Base-by-base conservation (phyloP, 208 protist species). In the Trypanosomatidae sp. region DNA sequence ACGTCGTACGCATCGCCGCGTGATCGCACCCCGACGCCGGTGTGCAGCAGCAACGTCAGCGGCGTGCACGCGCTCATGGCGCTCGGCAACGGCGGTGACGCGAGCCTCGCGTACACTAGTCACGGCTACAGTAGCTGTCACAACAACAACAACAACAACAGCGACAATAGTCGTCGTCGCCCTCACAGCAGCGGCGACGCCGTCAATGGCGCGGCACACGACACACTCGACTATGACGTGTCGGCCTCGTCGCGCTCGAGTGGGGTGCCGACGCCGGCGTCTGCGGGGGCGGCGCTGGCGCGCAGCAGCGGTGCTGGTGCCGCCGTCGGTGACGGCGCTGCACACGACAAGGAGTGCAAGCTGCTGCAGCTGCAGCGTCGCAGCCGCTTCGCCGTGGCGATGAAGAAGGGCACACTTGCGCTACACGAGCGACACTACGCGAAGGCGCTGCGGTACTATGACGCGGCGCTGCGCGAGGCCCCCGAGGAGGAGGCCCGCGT, bases 391-490 rank as follows among this genome's bases (percentile, higher is more conserved):
- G 48, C 59, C 43, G 48, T 57, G 8, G 66, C 68, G 35, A 86
- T 73, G 55, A 68, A 64, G 54, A 68, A 71, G 18, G 81, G 63
- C n/a, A 81, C 74, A 13, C 56, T 53, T 13, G 74, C 67, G 15
- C 41, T 86, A 6, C 57, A 50, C 30, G 61, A 65, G 37, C 42
- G 69, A 24, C 62, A 88, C 50, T 84, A 68, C 43, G 61, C 54
- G n/a, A 45, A 56, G 16, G 74, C 83, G 11, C 45, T 87, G 10
- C 45, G 48, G 11, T 86, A 73, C 54, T 90, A 86, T 56, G 86
- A 70, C 26, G 35, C 57, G 7, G 81, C 81, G 4, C 48, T 90
- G 32, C 50, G 60, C 22, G 66, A 79, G 33, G 66, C 66, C 35
- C 44, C 58, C 19, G 70, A 81, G 46, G 76, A 82, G 37, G 66